Evolutionary conservation across 2,329 filamentous ascomycete genomes (phyloP), one percentile per base, ranked within the genome.

Genomic region (Botrytis hyacinthi): DNA sequence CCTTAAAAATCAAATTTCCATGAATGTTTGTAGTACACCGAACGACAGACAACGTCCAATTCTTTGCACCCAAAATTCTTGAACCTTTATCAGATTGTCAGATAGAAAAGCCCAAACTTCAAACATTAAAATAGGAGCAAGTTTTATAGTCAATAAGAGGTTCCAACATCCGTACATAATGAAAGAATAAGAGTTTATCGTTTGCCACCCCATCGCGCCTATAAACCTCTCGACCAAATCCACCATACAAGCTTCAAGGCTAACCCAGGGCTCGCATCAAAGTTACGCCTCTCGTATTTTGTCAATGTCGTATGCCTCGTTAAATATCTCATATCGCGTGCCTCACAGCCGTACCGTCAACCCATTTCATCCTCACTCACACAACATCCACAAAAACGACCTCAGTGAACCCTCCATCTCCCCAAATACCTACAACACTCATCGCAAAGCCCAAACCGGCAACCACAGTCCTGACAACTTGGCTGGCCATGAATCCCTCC

Each of bases 381-480:
- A 69, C 62, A 68, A 72, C 61, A 40, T 72, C 62, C 42, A 73
- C 77, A 74, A 80, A 77, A 69, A 79, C 73, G 20, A 80, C 75
- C 48, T 78, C 62, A 46, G 78, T 77, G 35, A 74, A 73, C n/a
- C 83, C 84, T 40, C 89, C 88, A 80, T 91, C 90, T 8, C 89
- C 90, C 89, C 90, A 92, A 78, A 92, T 87, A 26, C 90, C 90
- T 51, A 91, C 82, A 29, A 91, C 84, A 32, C 89, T 86, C 84
- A 92, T 86, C 71, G 85, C 81, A 81, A 92, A 91, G 6, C 86
- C 89, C 61, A 88, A 73, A 5, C 87, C 86, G 3, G 87, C 84
- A 44, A 91, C 78, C 9, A 82, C 84, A 14, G 87, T 87, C 80
- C 88, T 85, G 18, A 87, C 83, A 46, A 87, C 76, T 78, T 90